Conservation (phyloP, 768 basidiomycete genomes). For the Suillus decipiens region DNA sequence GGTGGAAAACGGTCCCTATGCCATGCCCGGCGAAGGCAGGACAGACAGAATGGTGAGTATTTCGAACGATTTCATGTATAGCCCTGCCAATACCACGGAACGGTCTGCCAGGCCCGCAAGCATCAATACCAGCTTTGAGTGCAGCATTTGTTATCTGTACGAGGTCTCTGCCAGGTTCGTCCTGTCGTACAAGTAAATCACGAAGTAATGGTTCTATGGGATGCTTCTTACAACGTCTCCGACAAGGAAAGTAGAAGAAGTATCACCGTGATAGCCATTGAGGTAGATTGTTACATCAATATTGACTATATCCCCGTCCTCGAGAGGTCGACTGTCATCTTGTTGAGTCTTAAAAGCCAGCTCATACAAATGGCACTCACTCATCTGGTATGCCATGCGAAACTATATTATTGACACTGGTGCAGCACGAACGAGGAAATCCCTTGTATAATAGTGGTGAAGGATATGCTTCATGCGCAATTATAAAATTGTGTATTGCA, state of each 20-base stretch:
- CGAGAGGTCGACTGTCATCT: conserved; percentile 66
- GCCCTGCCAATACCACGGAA: conserved; percentile 72
- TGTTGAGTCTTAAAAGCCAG: conserved; percentile 8
- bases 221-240: conserved; percentile 64
- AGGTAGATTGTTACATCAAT: conserved; percentile 85
- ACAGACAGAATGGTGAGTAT: conserved; percentile 56
- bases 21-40: conserved; percentile 83
- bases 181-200: conserved; percentile 42
- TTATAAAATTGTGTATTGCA: conserved; percentile 69
- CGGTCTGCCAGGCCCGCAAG: conserved; percentile 70
- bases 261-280: conserved; percentile 89
- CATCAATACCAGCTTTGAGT: conserved; percentile 66
- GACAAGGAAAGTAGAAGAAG: conserved; percentile 80
- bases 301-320: conserved; percentile 85
- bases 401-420: conserved; percentile 85
- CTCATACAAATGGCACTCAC: conserved; percentile 43
- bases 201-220: neutral
- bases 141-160: conserved; percentile 64
- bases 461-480: conserved; percentile 75
- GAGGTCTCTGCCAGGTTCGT: conserved; percentile 66
- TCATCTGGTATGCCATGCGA: conserved; percentile 91
- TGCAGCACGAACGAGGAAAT: conserved; percentile 52
- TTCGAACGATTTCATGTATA: conserved; percentile 54
- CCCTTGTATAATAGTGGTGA: conserved; percentile 77
- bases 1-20: conserved; percentile 81